These are phyloP conservation scores for Talaromyces sp. DNA, from an alignment of 2,329 filamentous ascomycete genomes.

Conservation along the genomic window DNA sequence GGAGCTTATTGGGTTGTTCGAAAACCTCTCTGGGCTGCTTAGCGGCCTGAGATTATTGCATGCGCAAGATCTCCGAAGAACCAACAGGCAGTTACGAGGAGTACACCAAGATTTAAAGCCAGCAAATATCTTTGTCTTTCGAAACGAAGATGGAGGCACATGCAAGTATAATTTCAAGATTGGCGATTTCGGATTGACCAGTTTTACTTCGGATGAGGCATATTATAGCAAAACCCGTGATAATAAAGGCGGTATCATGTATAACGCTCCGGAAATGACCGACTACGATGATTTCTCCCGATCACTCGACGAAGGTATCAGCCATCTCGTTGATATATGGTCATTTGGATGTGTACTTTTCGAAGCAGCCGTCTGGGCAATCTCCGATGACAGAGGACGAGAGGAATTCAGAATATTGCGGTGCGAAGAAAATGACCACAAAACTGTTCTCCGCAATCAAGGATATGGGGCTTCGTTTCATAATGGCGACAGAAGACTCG, in stretches of 20 bases:
- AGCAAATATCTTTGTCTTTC: neutral
- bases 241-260: constrained; percentile 8
- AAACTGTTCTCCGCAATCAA: neutral
- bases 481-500: neutral
- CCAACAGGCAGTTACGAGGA: neutral
- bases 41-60: neutral
- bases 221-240: neutral
- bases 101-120: neutral
- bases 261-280: constrained; percentile 8
- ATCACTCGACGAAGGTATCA: neutral
- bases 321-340: neutral
- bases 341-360: neutral
- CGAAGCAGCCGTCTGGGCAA: neutral
- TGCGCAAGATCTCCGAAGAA: neutral
- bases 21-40: neutral
- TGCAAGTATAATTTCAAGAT: neutral
- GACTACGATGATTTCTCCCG: neutral
- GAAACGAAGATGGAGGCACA: neutral
- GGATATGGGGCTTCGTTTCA: neutral
- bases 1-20: neutral
- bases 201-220: neutral
- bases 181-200: neutral
- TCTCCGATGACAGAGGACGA: neutral
- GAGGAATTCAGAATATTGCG: neutral
- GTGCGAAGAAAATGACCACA: neutral